phyloP scores from a whole-genome alignment of 441 rosid species.

The Gossypium trilobum region DNA sequence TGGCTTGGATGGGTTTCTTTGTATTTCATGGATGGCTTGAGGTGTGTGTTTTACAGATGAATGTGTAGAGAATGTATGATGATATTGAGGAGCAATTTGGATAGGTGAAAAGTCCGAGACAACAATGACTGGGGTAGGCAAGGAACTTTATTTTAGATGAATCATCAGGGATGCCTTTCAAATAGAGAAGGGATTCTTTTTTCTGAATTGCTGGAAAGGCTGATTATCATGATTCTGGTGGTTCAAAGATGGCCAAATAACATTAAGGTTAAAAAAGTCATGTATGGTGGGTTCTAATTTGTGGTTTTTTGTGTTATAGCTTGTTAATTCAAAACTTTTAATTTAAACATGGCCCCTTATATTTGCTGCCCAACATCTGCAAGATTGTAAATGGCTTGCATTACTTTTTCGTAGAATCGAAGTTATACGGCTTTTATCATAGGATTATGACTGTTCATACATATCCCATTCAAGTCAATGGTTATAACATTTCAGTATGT shows the following conservation, averaged over 20 bases:
- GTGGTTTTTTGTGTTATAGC: background rate
- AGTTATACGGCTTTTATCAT: background rate
- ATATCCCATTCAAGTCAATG: background rate
- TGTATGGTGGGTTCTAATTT: background rate
- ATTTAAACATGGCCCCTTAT: background rate
- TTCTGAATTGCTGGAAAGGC: background rate
- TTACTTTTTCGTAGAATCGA: background rate
- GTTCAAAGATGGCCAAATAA: constrained; percentile 6
- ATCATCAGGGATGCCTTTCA: background rate
- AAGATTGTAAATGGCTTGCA: background rate
- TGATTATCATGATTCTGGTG: background rate
- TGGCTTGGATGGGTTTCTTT: background rate
- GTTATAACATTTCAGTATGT: background rate
- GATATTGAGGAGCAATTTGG: background rate
- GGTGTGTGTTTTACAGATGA: background rate
- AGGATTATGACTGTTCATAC: background rate
- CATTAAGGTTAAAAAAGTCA: background rate
- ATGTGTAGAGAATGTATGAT: background rate
- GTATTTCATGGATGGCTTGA: background rate
- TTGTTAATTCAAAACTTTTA: background rate
- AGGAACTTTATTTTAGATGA: background rate
- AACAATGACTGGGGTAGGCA: background rate
- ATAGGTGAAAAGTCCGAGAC: background rate
- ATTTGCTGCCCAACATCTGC: background rate
- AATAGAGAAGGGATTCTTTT: background rate